Evolutionary conservation across 2,329 filamentous ascomycete genomes (phyloP).

Genomic region (Coniosporium tulheliwenetii): DNA sequence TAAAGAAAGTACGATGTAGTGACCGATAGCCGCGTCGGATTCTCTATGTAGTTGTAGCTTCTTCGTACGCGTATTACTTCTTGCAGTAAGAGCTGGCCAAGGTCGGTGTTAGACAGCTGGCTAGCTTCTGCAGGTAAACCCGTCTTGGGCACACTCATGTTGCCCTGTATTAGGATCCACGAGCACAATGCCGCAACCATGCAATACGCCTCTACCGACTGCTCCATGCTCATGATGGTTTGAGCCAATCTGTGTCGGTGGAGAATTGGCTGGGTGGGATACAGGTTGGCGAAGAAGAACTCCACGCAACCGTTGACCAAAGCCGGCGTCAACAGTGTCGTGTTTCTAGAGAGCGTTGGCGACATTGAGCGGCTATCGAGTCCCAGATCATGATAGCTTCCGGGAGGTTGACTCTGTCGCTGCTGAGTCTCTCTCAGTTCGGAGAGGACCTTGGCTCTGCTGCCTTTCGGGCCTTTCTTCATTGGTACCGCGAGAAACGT

Average conservation of each 20-base stretch:
- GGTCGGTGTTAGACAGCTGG: conserved; percentile 13
- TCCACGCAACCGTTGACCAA: conserved; percentile 39
- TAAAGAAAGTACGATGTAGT: conserved; percentile 48
- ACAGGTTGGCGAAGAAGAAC: conserved; percentile 46
- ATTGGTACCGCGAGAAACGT: conserved; percentile 49
- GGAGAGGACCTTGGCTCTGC: conserved; percentile 46
- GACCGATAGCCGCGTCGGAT: conserved; percentile 37
- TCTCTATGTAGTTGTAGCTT: conserved; percentile 41
- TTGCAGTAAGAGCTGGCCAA: conserved; percentile 41
- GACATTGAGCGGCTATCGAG: conserved; percentile 25
- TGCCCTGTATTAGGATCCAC: conserved; percentile 33
- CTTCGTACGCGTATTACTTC: conserved; percentile 42
- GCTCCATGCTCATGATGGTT: conserved; percentile 34
- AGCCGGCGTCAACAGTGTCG: conserved; percentile 32
- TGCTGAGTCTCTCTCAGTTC: conserved; percentile 39
- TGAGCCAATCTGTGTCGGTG: conserved; percentile 37
- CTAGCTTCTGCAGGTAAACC: too few relatives aligned
- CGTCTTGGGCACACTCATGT: conserved; percentile 24
- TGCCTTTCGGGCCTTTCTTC: conserved; percentile 48
- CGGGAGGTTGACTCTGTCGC: conserved; percentile 24
- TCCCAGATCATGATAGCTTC: conserved; percentile 20
- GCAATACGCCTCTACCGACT: conserved; percentile 40
- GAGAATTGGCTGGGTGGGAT: conserved; percentile 47
- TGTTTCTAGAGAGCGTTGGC: conserved; percentile 28
- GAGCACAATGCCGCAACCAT: conserved; percentile 35